Percentiles rank a stretch among this genome's conserved stretches.
phyloP scores from a whole-genome alignment of 495 filamentous ascomycete genomes.

The Penicillium dipodomyicola region DNA sequence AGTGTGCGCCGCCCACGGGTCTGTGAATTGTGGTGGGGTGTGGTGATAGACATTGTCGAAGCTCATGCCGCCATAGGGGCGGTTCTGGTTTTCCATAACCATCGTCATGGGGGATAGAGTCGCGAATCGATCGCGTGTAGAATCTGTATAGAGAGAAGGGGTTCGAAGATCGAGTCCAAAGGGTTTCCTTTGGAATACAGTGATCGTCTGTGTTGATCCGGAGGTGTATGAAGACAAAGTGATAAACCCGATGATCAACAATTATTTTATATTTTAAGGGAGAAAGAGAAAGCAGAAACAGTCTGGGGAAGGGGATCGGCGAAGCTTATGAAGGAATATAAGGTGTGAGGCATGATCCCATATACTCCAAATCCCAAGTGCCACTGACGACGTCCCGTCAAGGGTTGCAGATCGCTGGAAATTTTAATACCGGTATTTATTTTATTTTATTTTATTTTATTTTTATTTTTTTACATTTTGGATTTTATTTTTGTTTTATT shows the following conservation, averaged over 20 bases:
- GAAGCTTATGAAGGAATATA: constrained; percentile 65
- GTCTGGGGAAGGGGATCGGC: constrained; percentile 68
- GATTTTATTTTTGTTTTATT: constrained; percentile 2
- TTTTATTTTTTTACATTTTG: constrained; percentile 1
- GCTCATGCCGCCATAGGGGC: constrained; percentile 73
- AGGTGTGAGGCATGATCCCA: constrained; percentile 32
- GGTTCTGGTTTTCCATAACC: constrained; percentile 85
- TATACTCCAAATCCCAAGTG: constrained; percentile 33
- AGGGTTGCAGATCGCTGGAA: constrained; percentile 47
- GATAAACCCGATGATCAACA: constrained; percentile 31
- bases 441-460: constrained; percentile 6
- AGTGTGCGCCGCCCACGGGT: constrained; percentile 75
- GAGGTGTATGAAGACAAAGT: constrained; percentile 32
- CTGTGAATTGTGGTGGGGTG: constrained; percentile 81
- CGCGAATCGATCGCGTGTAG: constrained; percentile 19
- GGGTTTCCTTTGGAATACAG: background rate
- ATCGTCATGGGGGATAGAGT: constrained; percentile 64
- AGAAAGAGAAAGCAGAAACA: constrained; percentile 31
- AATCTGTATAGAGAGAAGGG: constrained; percentile 20
- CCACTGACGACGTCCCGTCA: constrained; percentile 50
- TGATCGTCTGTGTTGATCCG: constrained; percentile 25
- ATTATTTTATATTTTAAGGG: constrained; percentile 26
- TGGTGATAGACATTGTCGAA: constrained; percentile 78
- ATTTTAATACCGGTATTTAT: constrained; percentile 17
- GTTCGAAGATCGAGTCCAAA: background rate